A percentile compares a stretch with the other conserved stretches of the same genome.
phyloP scores from a whole-genome alignment of 2,329 filamentous ascomycete genomes.

The Aspergillus piperis region DNA sequence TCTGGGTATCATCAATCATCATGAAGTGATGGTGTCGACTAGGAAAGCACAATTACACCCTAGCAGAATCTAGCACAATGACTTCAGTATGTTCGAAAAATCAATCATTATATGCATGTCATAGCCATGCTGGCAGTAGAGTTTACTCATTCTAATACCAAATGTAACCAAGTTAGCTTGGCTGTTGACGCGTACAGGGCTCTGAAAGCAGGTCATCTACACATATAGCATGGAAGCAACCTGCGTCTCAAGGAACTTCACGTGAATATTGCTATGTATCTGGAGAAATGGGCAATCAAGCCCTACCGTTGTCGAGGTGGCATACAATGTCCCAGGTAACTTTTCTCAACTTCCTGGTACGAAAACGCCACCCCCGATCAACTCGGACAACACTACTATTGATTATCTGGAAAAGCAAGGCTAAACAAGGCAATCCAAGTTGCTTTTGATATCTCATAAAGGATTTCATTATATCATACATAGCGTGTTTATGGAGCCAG shows the following conservation, averaged over 20 bases:
- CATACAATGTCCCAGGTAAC: background rate
- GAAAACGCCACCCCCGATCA: background rate
- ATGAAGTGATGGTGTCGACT: background rate
- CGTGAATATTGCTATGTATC: too few species aligned
- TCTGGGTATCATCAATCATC: background rate
- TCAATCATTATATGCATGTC: background rate
- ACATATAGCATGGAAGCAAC: background rate
- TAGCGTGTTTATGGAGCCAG: constrained; percentile 15
- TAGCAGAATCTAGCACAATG: background rate
- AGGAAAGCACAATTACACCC: background rate
- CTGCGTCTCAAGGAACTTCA: too few species aligned
- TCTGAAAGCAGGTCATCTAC: background rate
- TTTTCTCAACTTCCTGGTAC: background rate
- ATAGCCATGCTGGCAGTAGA: background rate
- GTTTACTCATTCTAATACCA: background rate
- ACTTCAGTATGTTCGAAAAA: background rate
- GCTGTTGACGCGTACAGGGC: background rate
- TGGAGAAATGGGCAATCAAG: too few species aligned
- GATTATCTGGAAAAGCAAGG: background rate
- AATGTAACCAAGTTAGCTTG: background rate
- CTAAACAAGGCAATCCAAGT: background rate
- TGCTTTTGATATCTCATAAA: background rate
- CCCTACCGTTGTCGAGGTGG: background rate
- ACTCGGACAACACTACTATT: background rate
- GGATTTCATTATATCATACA: constrained; percentile 7